These are phyloP conservation scores for Combretum micranthum DNA, from an alignment of 345 rosid species.

Conservation along the genomic window DNA sequence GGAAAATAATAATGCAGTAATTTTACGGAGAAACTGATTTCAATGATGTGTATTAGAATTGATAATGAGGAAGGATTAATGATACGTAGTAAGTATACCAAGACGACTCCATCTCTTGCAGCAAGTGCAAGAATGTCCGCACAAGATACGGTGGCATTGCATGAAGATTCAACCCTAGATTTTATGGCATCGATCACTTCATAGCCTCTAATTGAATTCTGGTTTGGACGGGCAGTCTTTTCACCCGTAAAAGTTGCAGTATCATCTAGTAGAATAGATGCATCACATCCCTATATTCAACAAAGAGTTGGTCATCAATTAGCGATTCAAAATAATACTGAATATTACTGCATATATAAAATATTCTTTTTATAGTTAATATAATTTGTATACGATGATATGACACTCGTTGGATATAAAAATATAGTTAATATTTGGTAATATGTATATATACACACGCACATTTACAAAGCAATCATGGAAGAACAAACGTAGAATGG, in stretches of 20 bases:
- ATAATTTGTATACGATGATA: too few species aligned
- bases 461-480: conserved; percentile 50
- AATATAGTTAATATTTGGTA: too few species aligned
- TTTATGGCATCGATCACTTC: conserved; percentile 69
- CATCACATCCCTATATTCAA: conserved; percentile 61
- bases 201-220: conserved; percentile 73
- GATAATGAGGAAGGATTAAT: too few species aligned
- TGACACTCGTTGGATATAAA: too few species aligned
- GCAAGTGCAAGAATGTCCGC: conserved; percentile 78
- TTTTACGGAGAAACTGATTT: too few species aligned
- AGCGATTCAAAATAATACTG: too few species aligned
- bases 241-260: conserved; percentile 49
- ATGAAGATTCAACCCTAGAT: conserved; percentile 50
- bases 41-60: too few species aligned
- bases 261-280: conserved; percentile 67
- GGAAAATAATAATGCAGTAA: too few species aligned
- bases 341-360: too few species aligned
- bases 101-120: conserved; percentile 61
- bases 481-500: conserved; percentile 45
- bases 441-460: neutral
- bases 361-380: too few species aligned
- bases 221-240: conserved; percentile 68
- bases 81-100: conserved; percentile 24
- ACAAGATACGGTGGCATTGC: conserved; percentile 69
- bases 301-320: too few species aligned